Evolutionary conservation across 352 stramenopile species (phyloP), one percentile per base, ranked within the genome.

Genomic region (Pythium sp.): DNA sequence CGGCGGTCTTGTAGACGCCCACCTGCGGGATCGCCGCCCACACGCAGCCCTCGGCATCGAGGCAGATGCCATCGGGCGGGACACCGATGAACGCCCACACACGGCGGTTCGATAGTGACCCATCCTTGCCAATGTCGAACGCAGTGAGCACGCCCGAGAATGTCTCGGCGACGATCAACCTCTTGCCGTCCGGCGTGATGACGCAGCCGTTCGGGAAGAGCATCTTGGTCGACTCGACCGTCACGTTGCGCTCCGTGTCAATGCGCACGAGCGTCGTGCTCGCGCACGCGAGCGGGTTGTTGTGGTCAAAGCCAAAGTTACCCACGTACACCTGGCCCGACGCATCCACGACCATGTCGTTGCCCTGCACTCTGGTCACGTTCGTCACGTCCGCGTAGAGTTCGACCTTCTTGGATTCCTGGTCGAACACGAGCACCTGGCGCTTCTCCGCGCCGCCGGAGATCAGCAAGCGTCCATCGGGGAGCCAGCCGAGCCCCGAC

Each of bases 151-250:
- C 24, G 0, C 71, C 75, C 20, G 72, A 62, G 65, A 90, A 90
- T 20, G 84, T 91, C 72, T 92, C 84, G 28, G 74, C 82, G 6
- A 84, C 71, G 70, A 92, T 90, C 34, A 92, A 65, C 53, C 82
- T 92, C 73, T 84, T 90, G 41, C 81, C 82, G 54, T 92, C 84
- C 0, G 84, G 81, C 0, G 84, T 90, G 67, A 91, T 87, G 14
- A 92, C 82, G 26, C 72, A 71, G 12, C 84, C 84, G 59, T 92
- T 92, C n/a, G 84, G 84, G 53, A 91, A 92, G 59, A 92, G 73
- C 58, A 92, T 69, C 5, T 76, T 73, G 8, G 73, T 87, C 0
- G 84, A 72, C 26, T 89, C 81, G 26, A 92, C 82, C 0, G 78
- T 76, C 24, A 88, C 70, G 15, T 57, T 59, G 18, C 63, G 64